Conservation (phyloP, 305 asterid species). For the Solanum hybrid region DNA sequence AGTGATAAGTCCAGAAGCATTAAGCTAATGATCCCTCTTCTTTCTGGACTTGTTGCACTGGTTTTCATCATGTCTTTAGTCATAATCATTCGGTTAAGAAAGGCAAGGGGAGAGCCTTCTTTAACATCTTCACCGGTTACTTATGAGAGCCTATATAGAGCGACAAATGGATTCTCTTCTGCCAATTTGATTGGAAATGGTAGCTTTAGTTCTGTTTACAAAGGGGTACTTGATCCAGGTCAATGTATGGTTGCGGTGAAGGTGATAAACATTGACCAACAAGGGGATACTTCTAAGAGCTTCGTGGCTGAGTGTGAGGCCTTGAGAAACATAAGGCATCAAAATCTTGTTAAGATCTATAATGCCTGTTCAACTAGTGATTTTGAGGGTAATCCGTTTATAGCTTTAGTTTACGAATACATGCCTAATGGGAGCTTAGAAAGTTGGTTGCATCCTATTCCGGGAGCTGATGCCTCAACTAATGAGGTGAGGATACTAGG, state of each 20-base stretch:
- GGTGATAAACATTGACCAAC: conserved; percentile 21
- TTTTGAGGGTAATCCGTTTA: conserved; percentile 20
- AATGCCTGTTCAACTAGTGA: conserved; percentile 22
- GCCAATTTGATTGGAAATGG: conserved; percentile 14
- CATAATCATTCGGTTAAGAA: not conserved
- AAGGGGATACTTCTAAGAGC: conserved; percentile 19
- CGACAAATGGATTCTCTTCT: conserved; percentile 13
- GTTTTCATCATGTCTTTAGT: not conserved
- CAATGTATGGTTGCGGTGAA: conserved; percentile 21
- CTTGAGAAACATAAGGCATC: conserved; percentile 19
- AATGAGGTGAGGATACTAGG: conserved; percentile 10
- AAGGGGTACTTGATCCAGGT: conserved; percentile 5
- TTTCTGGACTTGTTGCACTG: conserved; percentile 7
- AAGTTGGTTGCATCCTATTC: conserved; percentile 16
- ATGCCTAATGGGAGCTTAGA: conserved; percentile 29
- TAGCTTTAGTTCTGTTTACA: conserved; percentile 11
- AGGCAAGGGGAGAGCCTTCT: not conserved
- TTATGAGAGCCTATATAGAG: conserved; percentile 5
- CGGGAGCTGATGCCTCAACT: not conserved
- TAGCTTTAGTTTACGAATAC: conserved; percentile 24
- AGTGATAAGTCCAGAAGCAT: not conserved
- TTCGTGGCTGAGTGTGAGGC: conserved; percentile 30
- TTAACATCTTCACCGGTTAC: conserved; percentile 5
- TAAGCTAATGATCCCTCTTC: conserved; percentile 8
- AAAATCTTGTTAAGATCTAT: conserved; percentile 24